phyloP scores from a whole-genome alignment of 1,139 yeast species.

The Chernovozyma aurita region DNA sequence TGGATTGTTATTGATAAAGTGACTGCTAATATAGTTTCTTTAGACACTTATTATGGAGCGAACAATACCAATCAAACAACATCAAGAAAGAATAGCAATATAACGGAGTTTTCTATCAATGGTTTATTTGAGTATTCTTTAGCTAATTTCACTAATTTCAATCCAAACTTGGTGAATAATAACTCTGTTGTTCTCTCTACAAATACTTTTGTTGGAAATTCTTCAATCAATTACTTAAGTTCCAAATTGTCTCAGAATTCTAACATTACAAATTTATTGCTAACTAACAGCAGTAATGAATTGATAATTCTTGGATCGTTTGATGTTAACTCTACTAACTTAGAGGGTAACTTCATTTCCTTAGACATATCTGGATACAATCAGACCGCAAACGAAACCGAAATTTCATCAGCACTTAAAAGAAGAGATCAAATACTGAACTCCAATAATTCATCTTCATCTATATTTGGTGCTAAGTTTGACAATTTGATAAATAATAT shows the following conservation, averaged over 20 bases:
- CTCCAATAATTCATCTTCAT: conserved; percentile 5
- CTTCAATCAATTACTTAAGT: conserved; percentile 65
- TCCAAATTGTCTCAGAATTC: conserved; percentile 41
- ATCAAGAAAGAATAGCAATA: conserved; percentile 11
- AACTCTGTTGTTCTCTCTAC: conserved; percentile 25
- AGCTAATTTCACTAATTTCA: conserved; percentile 56
- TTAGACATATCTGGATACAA: conserved; percentile 28
- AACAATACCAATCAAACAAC: conserved; percentile 30
- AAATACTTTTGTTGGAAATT: conserved; percentile 55
- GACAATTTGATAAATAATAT: conserved; percentile 27
- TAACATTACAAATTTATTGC: conserved; percentile 29
- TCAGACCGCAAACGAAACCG: conserved; percentile 29
- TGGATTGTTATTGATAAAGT: conserved; percentile 74
- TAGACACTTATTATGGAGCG: conserved; percentile 38
- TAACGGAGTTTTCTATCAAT: conserved; percentile 40
- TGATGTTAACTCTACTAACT: conserved; percentile 26
- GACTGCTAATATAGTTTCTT: conserved; percentile 47
- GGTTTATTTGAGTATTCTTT: conserved; percentile 82
- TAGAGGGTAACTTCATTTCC: conserved; percentile 25
- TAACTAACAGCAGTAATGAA: conserved; percentile 24
- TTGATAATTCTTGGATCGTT: conserved; percentile 48
- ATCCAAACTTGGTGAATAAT: conserved; percentile 26
- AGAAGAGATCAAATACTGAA: conserved; percentile 29
- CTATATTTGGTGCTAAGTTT: conserved; percentile 27
- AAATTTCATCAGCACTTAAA: conserved; percentile 7